These are phyloP conservation scores for Pisolithus thermaeus DNA, from an alignment of 1,284 basidiomycete genomes.

Conservation along the genomic window DNA sequence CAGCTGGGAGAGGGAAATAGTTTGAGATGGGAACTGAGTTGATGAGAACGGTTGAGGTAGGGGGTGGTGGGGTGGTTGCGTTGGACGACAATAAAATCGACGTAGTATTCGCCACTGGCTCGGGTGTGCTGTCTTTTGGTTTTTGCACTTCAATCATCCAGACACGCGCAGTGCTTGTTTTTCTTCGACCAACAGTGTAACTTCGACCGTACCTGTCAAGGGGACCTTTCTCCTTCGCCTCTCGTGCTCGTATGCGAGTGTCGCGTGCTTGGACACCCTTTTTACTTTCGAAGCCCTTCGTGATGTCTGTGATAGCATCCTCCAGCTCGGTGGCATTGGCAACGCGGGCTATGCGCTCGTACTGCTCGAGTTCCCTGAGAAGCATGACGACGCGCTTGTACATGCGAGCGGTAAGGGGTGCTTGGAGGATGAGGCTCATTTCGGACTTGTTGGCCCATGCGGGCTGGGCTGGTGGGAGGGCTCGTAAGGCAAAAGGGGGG, in stretches of 20 bases:
- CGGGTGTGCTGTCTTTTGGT: constrained; percentile 10
- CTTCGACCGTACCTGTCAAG: constrained; percentile 74
- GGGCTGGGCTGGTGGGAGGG: constrained; percentile 52
- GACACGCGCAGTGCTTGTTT: constrained; percentile 82
- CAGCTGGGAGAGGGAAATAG: constrained; percentile 75
- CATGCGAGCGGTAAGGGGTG: constrained; percentile 64
- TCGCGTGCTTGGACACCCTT: constrained; percentile 49
- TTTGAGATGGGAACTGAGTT: constrained; percentile 76
- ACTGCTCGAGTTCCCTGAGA: constrained; percentile 69
- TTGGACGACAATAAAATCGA: constrained; percentile 15
- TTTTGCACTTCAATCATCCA: constrained; percentile 84
- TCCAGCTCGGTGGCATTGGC: constrained; percentile 61
- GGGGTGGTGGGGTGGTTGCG: constrained; percentile 26
- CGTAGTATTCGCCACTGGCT: constrained; percentile 9
- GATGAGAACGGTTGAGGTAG: constrained; percentile 63
- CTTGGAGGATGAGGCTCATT: constrained; percentile 53
- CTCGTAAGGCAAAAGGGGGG: constrained; percentile 61
- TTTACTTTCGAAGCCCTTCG: constrained; percentile 66
- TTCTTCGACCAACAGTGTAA: constrained; percentile 81
- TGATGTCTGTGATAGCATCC: constrained; percentile 44
- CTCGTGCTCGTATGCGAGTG: constrained; percentile 30
- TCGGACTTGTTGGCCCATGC: constrained; percentile 66
- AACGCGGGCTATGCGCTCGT: constrained; percentile 61
- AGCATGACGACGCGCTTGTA: constrained; percentile 65
- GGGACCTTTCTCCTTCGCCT: constrained; percentile 40